Evolutionary conservation across 805 yeast genomes (phyloP), one percentile per base, ranked within the genome.

Genomic region (Priceomyces medius): DNA sequence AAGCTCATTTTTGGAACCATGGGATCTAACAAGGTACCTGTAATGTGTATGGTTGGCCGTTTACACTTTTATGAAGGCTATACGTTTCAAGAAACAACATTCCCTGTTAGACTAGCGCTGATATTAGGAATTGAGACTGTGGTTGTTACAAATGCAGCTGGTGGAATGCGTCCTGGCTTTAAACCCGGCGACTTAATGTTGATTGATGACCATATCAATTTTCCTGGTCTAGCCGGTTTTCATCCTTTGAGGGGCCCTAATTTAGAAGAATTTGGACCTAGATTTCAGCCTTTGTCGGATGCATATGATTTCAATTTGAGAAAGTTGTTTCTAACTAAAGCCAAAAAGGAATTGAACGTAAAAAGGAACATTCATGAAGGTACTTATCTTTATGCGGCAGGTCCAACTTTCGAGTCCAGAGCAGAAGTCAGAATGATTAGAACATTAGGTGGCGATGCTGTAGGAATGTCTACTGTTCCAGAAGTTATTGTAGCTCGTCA

Each of bases 381-480:
- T 27, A 79, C 83, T 1, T 91, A 91, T 56, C 77, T 77, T 40
- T 90, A 77, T 63, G 95, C 83, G 6, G 78, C 95, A 4, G 99
- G 99, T 0, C 98, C 99, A 3, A 87, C 97, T 1, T 91, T 84
- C 63, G 99, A 91, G 67, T 78, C 87, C 2, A 74, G 97, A 53
- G 96, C 97, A 0, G 99, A 91, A 66, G 85, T 84, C n/a, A 73
- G 95, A 43, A 72, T 83, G 73, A 68, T 91, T 35, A 63, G 80
- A 45, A 51, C 66, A 4, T 49, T 85, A 20, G 98, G 98, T 7
- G 97, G 88, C 38, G 98, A 91, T 62, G 86, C 93, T 0, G 98
- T 90, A 2, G 98, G 98, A 3, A 91, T 91, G 99, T 85, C 96
- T 43, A 93, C 98, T 0, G 97, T 91, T 24, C 97, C 99, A 0